Percentiles rank a stretch among this genome's conserved stretches.
Conservation (phyloP, 306 rosid genomes). For the Sphenostylis stenocarpa region DNA sequence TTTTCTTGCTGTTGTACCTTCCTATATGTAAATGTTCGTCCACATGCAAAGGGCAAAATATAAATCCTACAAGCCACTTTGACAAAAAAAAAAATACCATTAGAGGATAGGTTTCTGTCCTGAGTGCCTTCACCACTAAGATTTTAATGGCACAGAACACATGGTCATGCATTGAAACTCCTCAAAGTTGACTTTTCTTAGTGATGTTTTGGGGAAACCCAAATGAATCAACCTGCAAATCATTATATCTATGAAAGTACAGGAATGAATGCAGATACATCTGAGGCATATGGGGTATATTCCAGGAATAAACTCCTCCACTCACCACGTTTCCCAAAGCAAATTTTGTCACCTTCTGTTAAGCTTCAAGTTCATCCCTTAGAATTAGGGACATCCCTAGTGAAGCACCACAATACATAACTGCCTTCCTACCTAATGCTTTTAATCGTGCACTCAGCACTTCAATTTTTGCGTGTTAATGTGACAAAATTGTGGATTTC, state of each 20-base stretch:
- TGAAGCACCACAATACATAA: constrained; percentile 25
- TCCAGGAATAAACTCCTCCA: constrained; percentile 68
- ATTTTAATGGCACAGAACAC: constrained; percentile 35
- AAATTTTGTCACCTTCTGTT: background rate
- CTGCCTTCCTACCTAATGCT: constrained; percentile 12
- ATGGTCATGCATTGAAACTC: constrained; percentile 18
- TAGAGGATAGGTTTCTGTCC: background rate
- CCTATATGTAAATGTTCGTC: background rate
- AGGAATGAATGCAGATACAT: background rate
- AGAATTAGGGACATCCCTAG: constrained; percentile 20
- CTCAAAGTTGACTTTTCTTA: constrained; percentile 32
- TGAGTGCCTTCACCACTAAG: constrained; percentile 43
- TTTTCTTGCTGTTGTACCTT: background rate
- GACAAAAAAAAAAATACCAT: constrained; percentile 12
- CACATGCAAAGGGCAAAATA: background rate
- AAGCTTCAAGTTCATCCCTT: background rate
- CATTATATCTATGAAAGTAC: constrained; percentile 34
- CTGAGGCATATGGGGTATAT: constrained; percentile 39
- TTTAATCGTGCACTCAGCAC: background rate
- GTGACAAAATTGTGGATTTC: background rate
- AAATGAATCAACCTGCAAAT: constrained; percentile 42
- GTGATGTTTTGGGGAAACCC: constrained; percentile 27
- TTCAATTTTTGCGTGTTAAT: background rate
- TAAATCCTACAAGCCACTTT: background rate
- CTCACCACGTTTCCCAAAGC: constrained; percentile 37